Conservation (phyloP, 768 basidiomycete species). For the Hirschioporus abietinus region DNA sequence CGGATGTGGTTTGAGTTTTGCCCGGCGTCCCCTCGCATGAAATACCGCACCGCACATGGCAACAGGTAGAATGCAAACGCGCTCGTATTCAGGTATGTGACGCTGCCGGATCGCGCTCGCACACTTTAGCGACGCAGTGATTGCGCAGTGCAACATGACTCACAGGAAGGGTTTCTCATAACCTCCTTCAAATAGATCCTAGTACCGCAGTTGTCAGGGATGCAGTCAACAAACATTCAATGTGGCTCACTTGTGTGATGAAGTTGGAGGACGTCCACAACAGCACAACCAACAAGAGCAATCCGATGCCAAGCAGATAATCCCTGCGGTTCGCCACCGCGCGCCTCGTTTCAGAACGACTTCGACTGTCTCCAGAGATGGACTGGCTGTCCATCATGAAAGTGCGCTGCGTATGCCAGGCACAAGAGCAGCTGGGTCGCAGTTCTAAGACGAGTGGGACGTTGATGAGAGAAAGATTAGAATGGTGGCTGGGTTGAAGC, state of each 20-base stretch:
- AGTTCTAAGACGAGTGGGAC: neutral
- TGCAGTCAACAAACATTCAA: constrained; percentile 9
- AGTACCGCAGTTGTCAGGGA: constrained; percentile 7
- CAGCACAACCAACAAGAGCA: constrained; percentile 71
- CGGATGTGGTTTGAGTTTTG: neutral
- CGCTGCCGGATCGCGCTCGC: constrained; percentile 33
- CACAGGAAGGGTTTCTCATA: constrained; percentile 90
- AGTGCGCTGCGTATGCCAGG: neutral
- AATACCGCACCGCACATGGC: constrained; percentile 43
- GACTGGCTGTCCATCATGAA: neutral
- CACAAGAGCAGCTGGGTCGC: neutral
- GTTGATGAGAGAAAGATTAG: neutral
- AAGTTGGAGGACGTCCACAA: constrained; percentile 91
- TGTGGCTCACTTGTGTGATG: constrained; percentile 61
- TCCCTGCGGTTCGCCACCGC: constrained; percentile 30
- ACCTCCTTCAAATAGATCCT: constrained; percentile 53
- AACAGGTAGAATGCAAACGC: constrained; percentile 82
- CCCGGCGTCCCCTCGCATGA: constrained; percentile 14
- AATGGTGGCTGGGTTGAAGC: neutral
- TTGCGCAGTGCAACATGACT: constrained; percentile 20
- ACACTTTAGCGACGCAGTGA: constrained; percentile 9
- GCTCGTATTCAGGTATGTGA: constrained; percentile 89
- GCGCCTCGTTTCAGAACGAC: constrained; percentile 53
- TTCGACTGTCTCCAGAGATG: constrained; percentile 15
- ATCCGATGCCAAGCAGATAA: constrained; percentile 55